Conservation (phyloP, 352 stramenopile species). For the Pythium myriotylum region DNA sequence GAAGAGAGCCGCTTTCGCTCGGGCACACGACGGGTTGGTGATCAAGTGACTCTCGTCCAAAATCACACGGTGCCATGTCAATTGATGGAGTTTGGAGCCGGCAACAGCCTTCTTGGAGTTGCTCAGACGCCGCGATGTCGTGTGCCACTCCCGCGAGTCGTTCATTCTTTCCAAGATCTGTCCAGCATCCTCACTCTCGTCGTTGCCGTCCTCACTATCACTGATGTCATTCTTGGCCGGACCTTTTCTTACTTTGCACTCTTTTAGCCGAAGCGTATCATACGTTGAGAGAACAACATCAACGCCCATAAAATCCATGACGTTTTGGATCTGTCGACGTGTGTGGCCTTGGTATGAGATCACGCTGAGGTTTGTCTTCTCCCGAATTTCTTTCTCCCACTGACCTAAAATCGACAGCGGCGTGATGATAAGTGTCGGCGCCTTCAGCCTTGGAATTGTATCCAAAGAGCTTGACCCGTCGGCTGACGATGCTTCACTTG, state of each 20-base stretch:
- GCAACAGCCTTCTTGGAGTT: constrained; percentile 31
- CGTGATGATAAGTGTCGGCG: constrained; percentile 78
- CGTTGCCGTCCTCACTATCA: constrained; percentile 22
- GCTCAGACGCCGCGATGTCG: constrained; percentile 16
- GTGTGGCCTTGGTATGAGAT: constrained; percentile 72
- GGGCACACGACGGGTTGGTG: constrained; percentile 77
- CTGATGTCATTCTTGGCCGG: constrained; percentile 18
- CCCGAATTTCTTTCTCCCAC: constrained; percentile 82
- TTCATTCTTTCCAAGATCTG: constrained; percentile 20
- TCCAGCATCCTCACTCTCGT: constrained; percentile 14
- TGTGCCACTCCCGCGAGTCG: constrained; percentile 27
- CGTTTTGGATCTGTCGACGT: constrained; percentile 63
- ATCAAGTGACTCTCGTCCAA: constrained; percentile 91
- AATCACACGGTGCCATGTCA: constrained; percentile 87
- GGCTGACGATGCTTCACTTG: constrained; percentile 16
- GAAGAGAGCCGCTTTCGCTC: constrained; percentile 54
- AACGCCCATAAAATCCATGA: constrained; percentile 77
- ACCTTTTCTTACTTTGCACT: constrained; percentile 54
- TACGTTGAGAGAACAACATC: constrained; percentile 84
- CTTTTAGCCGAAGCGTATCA: constrained; percentile 71
- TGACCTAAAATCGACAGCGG: constrained; percentile 86
- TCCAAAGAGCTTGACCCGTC: constrained; percentile 1
- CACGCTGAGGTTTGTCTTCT: constrained; percentile 76
- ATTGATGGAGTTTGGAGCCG: constrained; percentile 71
- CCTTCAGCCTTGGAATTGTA: constrained; percentile 40